Evolutionary conservation across 768 basidiomycete genomes (phyloP).

Genomic region (Grammothele lineata): DNA sequence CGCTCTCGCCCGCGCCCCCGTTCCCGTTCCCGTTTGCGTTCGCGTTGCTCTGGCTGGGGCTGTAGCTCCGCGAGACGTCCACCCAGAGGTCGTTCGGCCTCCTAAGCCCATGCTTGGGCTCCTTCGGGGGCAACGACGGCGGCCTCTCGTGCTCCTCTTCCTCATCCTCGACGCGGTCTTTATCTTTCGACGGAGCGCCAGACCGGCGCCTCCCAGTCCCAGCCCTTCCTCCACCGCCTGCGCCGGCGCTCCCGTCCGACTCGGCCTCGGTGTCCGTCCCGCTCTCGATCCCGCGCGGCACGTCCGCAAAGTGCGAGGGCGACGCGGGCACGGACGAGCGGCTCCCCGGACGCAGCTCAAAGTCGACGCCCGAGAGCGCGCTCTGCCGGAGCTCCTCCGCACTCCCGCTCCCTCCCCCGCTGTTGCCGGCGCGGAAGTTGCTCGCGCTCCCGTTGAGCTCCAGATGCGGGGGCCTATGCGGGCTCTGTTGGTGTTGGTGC

Average conservation of each 20-base stretch:
- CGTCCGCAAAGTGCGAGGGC: conserved; percentile 61
- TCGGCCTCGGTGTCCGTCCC: conserved; percentile 71
- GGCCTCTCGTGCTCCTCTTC: conserved; percentile 5
- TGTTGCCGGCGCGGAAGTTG: conserved; percentile 5
- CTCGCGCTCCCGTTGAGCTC: conserved; percentile 13
- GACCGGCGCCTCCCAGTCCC: too few species aligned
- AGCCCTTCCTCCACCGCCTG: neutral
- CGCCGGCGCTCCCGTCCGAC: conserved; percentile 35
- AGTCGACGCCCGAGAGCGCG: conserved; percentile 16
- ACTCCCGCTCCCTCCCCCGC: neutral
- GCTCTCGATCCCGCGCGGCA: conserved; percentile 70
- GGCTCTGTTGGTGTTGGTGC: neutral
- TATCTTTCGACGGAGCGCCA: too few species aligned
- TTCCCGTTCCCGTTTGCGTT: too few species aligned
- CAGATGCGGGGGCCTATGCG: conserved; percentile 11
- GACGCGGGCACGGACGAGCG: conserved; percentile 48
- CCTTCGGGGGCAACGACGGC: conserved; percentile 21
- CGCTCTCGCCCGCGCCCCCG: conserved; percentile 17
- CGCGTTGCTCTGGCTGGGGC: too few species aligned
- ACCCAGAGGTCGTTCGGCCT: conserved; percentile 20
- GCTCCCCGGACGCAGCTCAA: conserved; percentile 28
- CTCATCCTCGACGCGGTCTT: neutral
- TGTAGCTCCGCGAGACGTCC: conserved; percentile 36
- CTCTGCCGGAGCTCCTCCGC: conserved; percentile 15
- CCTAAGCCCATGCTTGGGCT: conserved; percentile 3